Evolutionary conservation across 1,284 basidiomycete species (phyloP).

Genomic region (Cryptococcus jaspeensis): DNA sequence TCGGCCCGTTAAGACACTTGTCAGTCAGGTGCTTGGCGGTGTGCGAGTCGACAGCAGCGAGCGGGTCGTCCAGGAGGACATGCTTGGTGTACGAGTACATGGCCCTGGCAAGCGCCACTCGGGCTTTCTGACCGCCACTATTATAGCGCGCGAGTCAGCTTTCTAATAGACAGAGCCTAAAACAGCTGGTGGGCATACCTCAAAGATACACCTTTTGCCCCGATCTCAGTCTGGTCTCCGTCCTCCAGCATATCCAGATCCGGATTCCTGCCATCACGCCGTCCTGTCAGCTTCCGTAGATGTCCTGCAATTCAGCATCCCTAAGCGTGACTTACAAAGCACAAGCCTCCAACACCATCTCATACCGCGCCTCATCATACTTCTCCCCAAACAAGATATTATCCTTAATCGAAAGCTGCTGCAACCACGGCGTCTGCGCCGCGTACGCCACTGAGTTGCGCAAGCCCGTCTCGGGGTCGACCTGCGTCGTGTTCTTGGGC

Average conservation of each 20-base stretch:
- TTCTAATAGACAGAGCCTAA: conserved; percentile 28
- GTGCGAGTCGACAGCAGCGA: conserved; percentile 86
- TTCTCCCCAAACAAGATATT: conserved; percentile 69
- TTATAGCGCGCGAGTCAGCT: conserved; percentile 41
- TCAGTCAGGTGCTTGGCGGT: conserved; percentile 72
- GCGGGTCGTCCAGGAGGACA: conserved; percentile 81
- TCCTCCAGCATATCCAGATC: conserved; percentile 76
- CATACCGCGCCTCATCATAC: conserved; percentile 67
- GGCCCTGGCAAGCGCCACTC: conserved; percentile 59
- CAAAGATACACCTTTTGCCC: conserved; percentile 62
- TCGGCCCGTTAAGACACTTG: conserved; percentile 62
- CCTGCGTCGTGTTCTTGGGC: conserved; percentile 62
- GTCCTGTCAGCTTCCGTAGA: not conserved
- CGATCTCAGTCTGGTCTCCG: conserved; percentile 72
- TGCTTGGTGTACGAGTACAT: conserved; percentile 60
- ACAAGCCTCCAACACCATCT: conserved; percentile 72
- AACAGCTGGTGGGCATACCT: conserved; percentile 20
- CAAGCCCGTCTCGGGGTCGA: conserved; percentile 62
- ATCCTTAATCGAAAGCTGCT: conserved; percentile 57
- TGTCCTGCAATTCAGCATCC: not conserved
- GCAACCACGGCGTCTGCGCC: conserved; percentile 81
- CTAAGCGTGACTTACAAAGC: conserved; percentile 57
- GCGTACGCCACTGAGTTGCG: conserved; percentile 77
- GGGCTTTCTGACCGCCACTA: conserved; percentile 77
- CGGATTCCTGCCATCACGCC: conserved; percentile 29